phyloP scores from a whole-genome alignment of 495 filamentous ascomycete species.

The Tuber microsphaerosporum region DNA sequence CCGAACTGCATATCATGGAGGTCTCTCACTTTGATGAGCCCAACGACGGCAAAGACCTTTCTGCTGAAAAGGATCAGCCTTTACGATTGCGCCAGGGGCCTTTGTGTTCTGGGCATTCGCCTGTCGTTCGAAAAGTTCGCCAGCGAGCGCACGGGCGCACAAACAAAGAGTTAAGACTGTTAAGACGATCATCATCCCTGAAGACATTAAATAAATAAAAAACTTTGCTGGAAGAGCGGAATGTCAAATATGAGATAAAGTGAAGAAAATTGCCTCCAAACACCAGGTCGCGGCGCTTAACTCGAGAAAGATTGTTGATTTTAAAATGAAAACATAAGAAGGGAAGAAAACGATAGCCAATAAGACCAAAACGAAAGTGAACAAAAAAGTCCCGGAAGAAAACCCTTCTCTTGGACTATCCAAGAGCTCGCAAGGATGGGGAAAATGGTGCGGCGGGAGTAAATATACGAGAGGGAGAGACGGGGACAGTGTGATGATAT shows the following conservation, averaged over 20 bases:
- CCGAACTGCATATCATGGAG: too few relatives aligned
- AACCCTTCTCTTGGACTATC: not conserved
- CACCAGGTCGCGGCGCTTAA: not conserved
- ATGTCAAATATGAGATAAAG: not conserved
- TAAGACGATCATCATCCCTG: not conserved
- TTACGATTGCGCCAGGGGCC: not conserved
- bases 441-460: not conserved
- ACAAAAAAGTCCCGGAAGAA: not conserved
- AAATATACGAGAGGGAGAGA: not conserved
- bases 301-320: not conserved
- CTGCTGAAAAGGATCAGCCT: constrained; percentile 1
- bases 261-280: not conserved
- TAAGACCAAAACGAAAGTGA: not conserved
- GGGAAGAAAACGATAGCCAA: not conserved
- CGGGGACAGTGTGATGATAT: not conserved
- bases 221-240: not conserved
- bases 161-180: not conserved
- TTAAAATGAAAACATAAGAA: not conserved
- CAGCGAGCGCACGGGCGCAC: not conserved
- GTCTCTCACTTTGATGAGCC: constrained; percentile 5
- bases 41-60: constrained; percentile 6
- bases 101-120: not conserved
- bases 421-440: not conserved
- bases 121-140: constrained; percentile 2
- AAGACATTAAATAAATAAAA: not conserved